phyloP scores from a whole-genome alignment of 345 rosid species.

The Excoecaria agallocha region DNA sequence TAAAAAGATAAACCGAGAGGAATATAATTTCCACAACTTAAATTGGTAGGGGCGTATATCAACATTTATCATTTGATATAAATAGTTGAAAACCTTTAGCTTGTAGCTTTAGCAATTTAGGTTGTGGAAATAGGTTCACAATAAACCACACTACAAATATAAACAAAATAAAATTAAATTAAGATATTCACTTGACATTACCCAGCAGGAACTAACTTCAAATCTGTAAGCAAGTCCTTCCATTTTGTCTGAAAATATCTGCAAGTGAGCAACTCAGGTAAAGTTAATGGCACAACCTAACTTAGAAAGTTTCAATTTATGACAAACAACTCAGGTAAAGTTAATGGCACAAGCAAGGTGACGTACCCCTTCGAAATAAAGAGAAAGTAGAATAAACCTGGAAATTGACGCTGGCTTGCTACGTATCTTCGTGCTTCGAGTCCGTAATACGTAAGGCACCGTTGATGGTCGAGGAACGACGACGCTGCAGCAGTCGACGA shows the following conservation, averaged over 20 bases:
- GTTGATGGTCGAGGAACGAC: no score
- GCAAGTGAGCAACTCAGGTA: conserved; percentile 17
- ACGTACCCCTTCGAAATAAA: no score
- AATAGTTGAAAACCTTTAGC: neutral
- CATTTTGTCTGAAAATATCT: conserved; percentile 62
- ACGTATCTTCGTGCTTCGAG: no score
- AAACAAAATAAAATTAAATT: conserved; percentile 8
- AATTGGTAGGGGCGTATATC: no score
- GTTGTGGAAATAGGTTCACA: neutral
- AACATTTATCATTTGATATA: neutral
- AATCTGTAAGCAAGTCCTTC: conserved; percentile 92
- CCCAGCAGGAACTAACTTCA: conserved; percentile 91
- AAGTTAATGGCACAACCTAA: conserved; percentile 13
- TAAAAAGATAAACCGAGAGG: neutral
- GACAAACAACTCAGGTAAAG: no score
- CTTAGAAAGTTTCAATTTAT: conserved; percentile 20
- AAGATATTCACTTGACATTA: conserved; percentile 32
- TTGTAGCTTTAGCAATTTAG: neutral
- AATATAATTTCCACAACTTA: neutral
- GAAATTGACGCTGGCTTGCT: no score
- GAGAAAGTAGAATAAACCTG: no score
- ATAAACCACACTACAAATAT: conserved; percentile 1
- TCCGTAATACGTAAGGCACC: no score
- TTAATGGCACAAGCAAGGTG: no score
- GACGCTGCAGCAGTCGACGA: no score